Conservation (phyloP, 352 stramenopile species). For the Achlya hypogyna region DNA sequence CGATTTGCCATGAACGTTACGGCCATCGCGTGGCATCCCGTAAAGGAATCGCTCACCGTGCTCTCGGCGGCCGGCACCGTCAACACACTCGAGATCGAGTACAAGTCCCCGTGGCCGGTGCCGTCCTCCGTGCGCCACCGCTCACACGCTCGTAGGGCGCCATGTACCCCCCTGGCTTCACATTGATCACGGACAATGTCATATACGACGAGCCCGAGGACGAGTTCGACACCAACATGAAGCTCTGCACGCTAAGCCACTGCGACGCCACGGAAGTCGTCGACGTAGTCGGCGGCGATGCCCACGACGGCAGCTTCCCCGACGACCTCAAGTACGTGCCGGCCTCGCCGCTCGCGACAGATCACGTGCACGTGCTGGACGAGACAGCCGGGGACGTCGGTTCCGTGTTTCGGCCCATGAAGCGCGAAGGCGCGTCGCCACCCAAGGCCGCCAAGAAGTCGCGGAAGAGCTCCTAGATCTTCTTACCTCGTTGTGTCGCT, state of each 20-base stretch:
- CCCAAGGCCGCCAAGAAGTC: constrained; percentile 1
- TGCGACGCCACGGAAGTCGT: constrained; percentile 22
- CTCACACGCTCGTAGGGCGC: no score
- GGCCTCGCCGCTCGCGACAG: constrained; percentile 6
- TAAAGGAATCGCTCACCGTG: constrained; percentile 41
- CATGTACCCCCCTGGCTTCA: constrained; percentile 79
- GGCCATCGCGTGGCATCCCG: constrained; percentile 47
- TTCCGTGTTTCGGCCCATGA: constrained; percentile 14
- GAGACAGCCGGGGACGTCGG: constrained; percentile 6
- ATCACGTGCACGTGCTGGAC: background rate
- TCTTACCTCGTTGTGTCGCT: background rate
- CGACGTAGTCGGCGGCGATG: constrained; percentile 39
- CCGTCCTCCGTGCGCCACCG: no score
- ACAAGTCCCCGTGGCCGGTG: constrained; percentile 60
- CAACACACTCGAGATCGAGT: constrained; percentile 66
- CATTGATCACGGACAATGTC: constrained; percentile 74
- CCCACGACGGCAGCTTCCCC: constrained; percentile 23
- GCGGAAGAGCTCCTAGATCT: background rate
- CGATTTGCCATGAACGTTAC: constrained; percentile 69
- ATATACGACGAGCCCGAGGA: constrained; percentile 33
- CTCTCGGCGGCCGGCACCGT: constrained; percentile 58
- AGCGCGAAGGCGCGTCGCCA: background rate
- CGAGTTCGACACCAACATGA: constrained; percentile 34
- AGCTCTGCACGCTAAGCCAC: background rate
- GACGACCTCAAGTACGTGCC: constrained; percentile 24